Percentiles rank a stretch among this genome's conserved stretches.
phyloP scores from a whole-genome alignment of 139 green algal species.

The Gonium pectorale region DNA sequence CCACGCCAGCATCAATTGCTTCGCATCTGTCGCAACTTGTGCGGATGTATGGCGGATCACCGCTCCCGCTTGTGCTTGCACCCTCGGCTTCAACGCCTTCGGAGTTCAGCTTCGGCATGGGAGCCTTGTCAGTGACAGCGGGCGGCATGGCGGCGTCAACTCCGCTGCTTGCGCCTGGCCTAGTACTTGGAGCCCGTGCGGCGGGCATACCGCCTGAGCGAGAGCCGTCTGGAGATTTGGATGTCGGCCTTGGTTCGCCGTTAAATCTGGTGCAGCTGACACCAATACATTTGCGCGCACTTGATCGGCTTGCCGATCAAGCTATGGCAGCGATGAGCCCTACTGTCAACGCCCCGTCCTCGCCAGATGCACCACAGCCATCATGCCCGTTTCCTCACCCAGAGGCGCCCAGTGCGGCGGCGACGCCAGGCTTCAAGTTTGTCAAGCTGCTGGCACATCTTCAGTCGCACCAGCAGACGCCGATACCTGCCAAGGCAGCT shows the following conservation, averaged over 20 bases:
- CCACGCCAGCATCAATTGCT: neutral
- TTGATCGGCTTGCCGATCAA: constrained; percentile 1
- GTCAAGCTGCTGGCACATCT: constrained; percentile 12
- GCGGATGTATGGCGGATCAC: neutral
- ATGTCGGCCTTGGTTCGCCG: neutral
- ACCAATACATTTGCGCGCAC: constrained; percentile 8
- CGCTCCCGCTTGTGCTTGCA: neutral
- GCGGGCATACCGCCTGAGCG: neutral
- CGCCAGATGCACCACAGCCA: neutral
- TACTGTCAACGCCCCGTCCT: neutral
- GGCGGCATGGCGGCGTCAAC: neutral
- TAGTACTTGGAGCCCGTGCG: neutral
- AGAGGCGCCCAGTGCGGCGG: neutral
- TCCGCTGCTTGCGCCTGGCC: neutral
- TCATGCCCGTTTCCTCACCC: neutral
- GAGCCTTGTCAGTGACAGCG: neutral
- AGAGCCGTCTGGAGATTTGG: neutral
- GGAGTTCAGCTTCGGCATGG: constrained; percentile 2
- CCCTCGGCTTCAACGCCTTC: neutral
- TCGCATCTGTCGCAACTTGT: neutral
- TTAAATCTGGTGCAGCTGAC: constrained; percentile 10
- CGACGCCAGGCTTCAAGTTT: neutral
- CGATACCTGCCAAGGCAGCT: neutral
- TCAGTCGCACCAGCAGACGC: neutral
- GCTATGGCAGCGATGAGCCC: constrained; percentile 4